A percentile compares a stretch with the other conserved stretches of the same genome.
Conservation (phyloP, 164 flowering plant species). For the Macadamia integrifolia region DNA sequence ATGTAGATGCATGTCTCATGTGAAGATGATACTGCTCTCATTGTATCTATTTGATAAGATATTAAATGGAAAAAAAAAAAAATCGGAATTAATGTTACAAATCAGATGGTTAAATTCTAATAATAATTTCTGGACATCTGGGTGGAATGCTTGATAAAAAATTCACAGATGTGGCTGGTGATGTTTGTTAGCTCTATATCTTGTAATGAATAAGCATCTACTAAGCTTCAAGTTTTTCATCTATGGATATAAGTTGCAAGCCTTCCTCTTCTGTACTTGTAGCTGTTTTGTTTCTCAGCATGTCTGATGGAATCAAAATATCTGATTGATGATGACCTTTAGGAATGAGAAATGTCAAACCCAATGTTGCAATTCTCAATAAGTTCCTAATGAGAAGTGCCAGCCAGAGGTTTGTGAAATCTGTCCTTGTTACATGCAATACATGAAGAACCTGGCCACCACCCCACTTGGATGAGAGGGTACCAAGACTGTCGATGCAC, state of each 20-base stretch:
- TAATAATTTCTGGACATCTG: too few relatives aligned
- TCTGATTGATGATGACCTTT: constrained; percentile 37
- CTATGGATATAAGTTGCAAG: constrained; percentile 32
- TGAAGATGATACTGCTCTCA: too few relatives aligned
- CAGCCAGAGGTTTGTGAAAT: constrained; percentile 60
- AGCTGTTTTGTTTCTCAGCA: constrained; percentile 8
- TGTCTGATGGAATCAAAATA: constrained; percentile 27
- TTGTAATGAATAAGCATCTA: background rate
- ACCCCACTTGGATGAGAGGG: constrained; percentile 45
- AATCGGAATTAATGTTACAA: too few relatives aligned
- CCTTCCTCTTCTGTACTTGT: constrained; percentile 23
- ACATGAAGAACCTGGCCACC: constrained; percentile 61
- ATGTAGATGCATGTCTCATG: too few relatives aligned
- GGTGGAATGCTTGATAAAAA: too few relatives aligned
- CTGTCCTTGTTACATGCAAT: constrained; percentile 55
- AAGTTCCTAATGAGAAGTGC: constrained; percentile 40
- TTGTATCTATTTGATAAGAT: too few relatives aligned
- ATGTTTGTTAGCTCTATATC: too few relatives aligned
- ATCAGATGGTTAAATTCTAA: too few relatives aligned
- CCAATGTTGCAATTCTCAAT: constrained; percentile 43
- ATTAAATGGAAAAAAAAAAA: too few relatives aligned
- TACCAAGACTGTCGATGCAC: constrained; percentile 70
- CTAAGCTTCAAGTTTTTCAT: constrained; percentile 17
- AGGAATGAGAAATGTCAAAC: constrained; percentile 60
- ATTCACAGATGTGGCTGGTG: too few relatives aligned